Evolutionary conservation across 2,329 filamentous ascomycete genomes (phyloP).

Genomic region (Penicillium oxalicum): DNA sequence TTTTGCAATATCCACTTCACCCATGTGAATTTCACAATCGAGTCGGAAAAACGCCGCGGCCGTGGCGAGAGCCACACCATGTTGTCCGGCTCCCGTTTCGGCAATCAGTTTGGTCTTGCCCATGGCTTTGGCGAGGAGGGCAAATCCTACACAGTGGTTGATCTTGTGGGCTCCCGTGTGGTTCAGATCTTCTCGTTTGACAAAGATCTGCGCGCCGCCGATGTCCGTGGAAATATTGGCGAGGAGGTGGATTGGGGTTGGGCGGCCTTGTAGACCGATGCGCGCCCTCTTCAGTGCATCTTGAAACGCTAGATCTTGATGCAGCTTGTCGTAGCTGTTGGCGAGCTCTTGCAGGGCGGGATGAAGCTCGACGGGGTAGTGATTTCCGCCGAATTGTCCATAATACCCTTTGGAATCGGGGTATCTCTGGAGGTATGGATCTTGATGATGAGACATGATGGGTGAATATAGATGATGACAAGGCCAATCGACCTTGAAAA

Average conservation of each 20-base stretch:
- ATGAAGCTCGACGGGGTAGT: slow-evolving; percentile 9
- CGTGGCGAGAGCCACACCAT: slow-evolving; percentile 70
- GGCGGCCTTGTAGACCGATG: slow-evolving; percentile 12
- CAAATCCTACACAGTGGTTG: slow-evolving; percentile 83
- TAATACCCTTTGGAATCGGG: slow-evolving; percentile 7
- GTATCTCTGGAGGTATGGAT: slow-evolving; percentile 4
- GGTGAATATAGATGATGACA: background rate
- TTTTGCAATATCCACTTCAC: slow-evolving; percentile 78
- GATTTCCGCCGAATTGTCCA: slow-evolving; percentile 10
- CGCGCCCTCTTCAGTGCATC: slow-evolving; percentile 7
- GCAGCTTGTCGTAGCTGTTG: slow-evolving; percentile 10
- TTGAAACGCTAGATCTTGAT: slow-evolving; percentile 10
- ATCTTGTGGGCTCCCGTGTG: slow-evolving; percentile 93
- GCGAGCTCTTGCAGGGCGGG: slow-evolving; percentile 12
- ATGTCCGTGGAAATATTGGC: slow-evolving; percentile 73
- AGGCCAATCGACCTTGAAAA: too few species aligned
- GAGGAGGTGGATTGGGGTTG: slow-evolving; percentile 29
- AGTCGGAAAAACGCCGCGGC: slow-evolving; percentile 88
- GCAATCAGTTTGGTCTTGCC: slow-evolving; percentile 90
- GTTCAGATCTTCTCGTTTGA: slow-evolving; percentile 86
- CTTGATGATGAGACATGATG: background rate
- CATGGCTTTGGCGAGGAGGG: slow-evolving; percentile 59
- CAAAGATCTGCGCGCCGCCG: slow-evolving; percentile 46
- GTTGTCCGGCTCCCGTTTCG: slow-evolving; percentile 84
- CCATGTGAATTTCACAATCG: slow-evolving; percentile 91